phyloP scores from a whole-genome alignment of 495 filamentous ascomycete species.

The Delitschia confertaspora region DNA sequence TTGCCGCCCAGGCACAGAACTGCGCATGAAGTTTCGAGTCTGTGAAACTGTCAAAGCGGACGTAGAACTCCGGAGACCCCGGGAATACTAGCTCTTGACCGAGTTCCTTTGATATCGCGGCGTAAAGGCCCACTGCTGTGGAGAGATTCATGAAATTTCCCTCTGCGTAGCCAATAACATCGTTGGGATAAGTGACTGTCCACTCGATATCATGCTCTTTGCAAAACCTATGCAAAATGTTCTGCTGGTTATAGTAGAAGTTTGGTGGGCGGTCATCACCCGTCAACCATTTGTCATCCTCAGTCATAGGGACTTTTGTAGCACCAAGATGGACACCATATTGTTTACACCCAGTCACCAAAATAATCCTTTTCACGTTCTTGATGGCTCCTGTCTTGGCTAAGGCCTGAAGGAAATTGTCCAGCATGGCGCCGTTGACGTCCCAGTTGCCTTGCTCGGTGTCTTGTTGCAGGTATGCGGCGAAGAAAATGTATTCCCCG shows the following conservation, averaged over 20 bases:
- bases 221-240: conserved; percentile 15
- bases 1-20: conserved; percentile 47
- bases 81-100: conserved; percentile 41
- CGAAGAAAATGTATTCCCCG: conserved; percentile 28
- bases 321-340: conserved; percentile 49
- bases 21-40: conserved; percentile 42
- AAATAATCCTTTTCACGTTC: conserved; percentile 43
- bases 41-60: conserved; percentile 45
- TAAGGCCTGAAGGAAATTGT: conserved; percentile 45
- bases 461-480: conserved; percentile 31
- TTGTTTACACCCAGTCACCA: conserved; percentile 48
- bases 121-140: conserved; percentile 43
- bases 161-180: conserved; percentile 42
- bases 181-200: conserved; percentile 47
- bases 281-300: conserved; percentile 40
- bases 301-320: conserved; percentile 40
- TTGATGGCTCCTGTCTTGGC: conserved; percentile 36
- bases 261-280: conserved; percentile 22
- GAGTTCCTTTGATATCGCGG: conserved; percentile 42
- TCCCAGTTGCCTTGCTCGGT: conserved; percentile 39
- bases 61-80: conserved; percentile 42
- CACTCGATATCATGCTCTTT: conserved; percentile 25
- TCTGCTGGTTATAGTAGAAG: conserved; percentile 31
- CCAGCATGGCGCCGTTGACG: conserved; percentile 43
- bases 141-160: conserved; percentile 53